Base-by-base conservation (phyloP, 495 filamentous ascomycete species). In the Aspergillus wentii region DNA sequence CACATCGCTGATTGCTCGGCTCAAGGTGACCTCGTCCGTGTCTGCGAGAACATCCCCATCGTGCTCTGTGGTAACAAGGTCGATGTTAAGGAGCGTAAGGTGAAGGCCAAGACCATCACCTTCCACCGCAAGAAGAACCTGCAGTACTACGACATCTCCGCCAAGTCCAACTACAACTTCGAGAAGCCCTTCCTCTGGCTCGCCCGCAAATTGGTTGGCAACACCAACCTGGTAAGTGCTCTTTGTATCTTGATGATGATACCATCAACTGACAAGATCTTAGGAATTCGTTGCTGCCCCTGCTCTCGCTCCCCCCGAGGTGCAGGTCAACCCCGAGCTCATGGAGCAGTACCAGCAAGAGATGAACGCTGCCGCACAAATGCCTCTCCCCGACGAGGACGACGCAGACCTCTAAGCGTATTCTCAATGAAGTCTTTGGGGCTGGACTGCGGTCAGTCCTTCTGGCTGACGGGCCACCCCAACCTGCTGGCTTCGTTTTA, bases 41-140 rank as follows among this genome's bases (percentile, higher is more conserved):
- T 99, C 56, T 99, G 94, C 77, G 94, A 99, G 79, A 94, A 94
- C 72, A 91, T 99, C 63, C 94, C 94, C 49, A 97, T 99, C 62
- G 94, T 97, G 51, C 84, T 99, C 40, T 83, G 78, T 66, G 94
- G 94, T 68, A 99, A 99, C 84, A 99, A 99, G 80, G 94, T 99
- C 66, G 94, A 99, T 54, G 94, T 99, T 46, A 99, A 99, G 83
- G 94, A 98, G 81, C 86, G 94, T 66, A 99, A 99, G 74, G 94
- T 99, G 57, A 99, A 99, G 80, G 94, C 94, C 52, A 99, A 99
- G 86, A 94, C 92, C 56, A 99, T 99, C 75, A 99, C 94, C 47
- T 99, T 99, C 86, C 94, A 99, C 77, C 90, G 94, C 62, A 99
- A 99, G 82, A 99, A 99, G 84, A 97, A 97, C 74, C 81, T 99